Conservation (phyloP, 805 yeast species). For the Novakomyces olei region DNA sequence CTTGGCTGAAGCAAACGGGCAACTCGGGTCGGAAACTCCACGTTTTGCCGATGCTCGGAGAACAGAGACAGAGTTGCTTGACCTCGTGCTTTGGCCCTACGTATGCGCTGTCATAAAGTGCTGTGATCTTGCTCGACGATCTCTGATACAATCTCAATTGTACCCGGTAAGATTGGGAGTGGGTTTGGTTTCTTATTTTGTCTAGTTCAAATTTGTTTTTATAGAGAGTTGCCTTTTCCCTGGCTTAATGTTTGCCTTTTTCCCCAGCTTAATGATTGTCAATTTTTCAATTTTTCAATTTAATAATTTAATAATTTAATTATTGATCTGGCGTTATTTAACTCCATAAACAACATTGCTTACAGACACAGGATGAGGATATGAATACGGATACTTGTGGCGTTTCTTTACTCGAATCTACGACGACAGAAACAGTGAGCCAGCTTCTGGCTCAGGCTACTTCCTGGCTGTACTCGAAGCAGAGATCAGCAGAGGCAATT, state of each 20-base stretch:
- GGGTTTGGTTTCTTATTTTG: too few relatives aligned
- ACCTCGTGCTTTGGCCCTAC: background rate
- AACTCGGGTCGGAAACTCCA: background rate
- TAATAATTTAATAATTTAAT: too few relatives aligned
- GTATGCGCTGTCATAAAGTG: background rate
- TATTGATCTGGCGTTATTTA: too few relatives aligned
- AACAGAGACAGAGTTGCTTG: background rate
- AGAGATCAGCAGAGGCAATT: too few relatives aligned
- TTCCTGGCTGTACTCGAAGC: too few relatives aligned
- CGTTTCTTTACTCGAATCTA: constrained; percentile 1
- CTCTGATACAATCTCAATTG: background rate
- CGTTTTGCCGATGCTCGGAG: background rate
- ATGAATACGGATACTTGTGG: background rate
- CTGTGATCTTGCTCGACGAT: constrained; percentile 1
- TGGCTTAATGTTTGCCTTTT: too few relatives aligned
- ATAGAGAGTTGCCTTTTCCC: too few relatives aligned
- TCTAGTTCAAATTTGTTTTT: too few relatives aligned
- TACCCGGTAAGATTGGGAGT: too few relatives aligned
- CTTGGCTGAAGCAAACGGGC: background rate
- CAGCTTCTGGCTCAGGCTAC: background rate
- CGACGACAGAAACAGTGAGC: background rate
- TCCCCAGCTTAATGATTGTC: too few relatives aligned
- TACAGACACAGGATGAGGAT: constrained; percentile 3
- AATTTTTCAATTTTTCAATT: too few relatives aligned
- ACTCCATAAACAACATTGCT: too few relatives aligned